Evolutionary conservation across 352 stramenopile species (phyloP).

Genomic region (Globisporangium acanthophoron): DNA sequence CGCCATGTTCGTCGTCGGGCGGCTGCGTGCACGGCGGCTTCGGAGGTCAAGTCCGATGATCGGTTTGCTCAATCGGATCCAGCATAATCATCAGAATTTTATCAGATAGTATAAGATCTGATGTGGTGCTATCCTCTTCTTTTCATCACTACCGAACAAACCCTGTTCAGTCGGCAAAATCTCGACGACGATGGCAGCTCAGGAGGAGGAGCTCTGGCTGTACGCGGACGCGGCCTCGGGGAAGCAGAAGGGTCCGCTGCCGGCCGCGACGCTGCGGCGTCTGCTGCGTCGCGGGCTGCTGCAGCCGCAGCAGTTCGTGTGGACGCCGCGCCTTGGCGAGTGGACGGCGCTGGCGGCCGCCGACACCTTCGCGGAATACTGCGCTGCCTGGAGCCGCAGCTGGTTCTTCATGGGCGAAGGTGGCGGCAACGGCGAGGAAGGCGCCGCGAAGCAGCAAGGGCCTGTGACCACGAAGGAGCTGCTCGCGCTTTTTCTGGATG

Average conservation of each 20-base stretch:
- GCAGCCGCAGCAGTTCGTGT: slow-evolving; percentile 58
- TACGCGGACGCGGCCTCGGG: slow-evolving; percentile 61
- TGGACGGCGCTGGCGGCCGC: slow-evolving; percentile 43
- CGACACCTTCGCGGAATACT: slow-evolving; percentile 51
- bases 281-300: slow-evolving; percentile 60
- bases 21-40: background rate
- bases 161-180: background rate
- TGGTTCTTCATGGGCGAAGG: slow-evolving; percentile 59
- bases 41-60: no score
- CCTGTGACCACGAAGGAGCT: slow-evolving; percentile 54
- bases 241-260: slow-evolving; percentile 65
- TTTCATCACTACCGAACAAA: background rate
- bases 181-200: background rate
- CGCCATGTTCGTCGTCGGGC: background rate
- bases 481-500: slow-evolving; percentile 52
- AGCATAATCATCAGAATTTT: no score
- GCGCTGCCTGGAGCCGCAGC: slow-evolving; percentile 37
- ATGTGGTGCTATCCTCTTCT: background rate
- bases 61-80: no score
- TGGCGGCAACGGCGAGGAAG: slow-evolving; percentile 10
- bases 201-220: slow-evolving; percentile 47
- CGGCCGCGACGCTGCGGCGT: slow-evolving; percentile 51
- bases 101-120: background rate
- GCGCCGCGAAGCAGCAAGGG: slow-evolving; percentile 18
- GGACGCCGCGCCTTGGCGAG: slow-evolving; percentile 54